Conservation (phyloP, 768 basidiomycete species). For the Clathrus columnatus region DNA sequence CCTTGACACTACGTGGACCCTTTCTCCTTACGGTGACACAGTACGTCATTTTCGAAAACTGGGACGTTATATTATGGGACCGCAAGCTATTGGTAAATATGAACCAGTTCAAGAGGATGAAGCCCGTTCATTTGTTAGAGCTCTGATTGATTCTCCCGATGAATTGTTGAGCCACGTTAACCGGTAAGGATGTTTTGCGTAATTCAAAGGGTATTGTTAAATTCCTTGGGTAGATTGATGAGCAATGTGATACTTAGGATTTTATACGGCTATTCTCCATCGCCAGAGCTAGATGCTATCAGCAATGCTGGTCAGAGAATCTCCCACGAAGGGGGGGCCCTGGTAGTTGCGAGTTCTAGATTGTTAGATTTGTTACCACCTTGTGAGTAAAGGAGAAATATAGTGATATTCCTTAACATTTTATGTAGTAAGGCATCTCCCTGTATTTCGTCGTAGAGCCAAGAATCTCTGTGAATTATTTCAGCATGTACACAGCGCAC, state of each 20-base stretch:
- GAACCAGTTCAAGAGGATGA: constrained; percentile 1
- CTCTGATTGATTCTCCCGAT: not conserved
- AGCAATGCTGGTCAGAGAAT: not conserved
- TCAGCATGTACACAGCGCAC: not conserved
- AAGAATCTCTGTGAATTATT: not conserved
- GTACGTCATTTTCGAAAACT: not conserved
- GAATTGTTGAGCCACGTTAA: not conserved
- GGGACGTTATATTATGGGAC: not conserved
- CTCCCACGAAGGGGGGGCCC: not conserved
- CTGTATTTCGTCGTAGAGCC: constrained; percentile 10
- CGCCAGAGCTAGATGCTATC: not conserved
- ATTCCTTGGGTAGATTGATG: too few species aligned
- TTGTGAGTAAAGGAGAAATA: not conserved
- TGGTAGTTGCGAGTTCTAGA: not conserved
- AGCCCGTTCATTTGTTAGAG: not conserved
- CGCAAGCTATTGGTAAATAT: not conserved
- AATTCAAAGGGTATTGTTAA: too few species aligned
- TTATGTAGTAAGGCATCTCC: constrained; percentile 8
- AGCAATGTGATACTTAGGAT: not conserved
- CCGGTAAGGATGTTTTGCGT: not conserved
- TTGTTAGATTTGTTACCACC: too few species aligned
- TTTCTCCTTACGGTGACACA: not conserved
- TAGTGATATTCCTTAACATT: not conserved
- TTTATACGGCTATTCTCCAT: too few species aligned
- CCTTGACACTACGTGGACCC: not conserved